Evolutionary conservation across 345 rosid genomes (phyloP).

Genomic region (Mallotus nudiflorus): DNA sequence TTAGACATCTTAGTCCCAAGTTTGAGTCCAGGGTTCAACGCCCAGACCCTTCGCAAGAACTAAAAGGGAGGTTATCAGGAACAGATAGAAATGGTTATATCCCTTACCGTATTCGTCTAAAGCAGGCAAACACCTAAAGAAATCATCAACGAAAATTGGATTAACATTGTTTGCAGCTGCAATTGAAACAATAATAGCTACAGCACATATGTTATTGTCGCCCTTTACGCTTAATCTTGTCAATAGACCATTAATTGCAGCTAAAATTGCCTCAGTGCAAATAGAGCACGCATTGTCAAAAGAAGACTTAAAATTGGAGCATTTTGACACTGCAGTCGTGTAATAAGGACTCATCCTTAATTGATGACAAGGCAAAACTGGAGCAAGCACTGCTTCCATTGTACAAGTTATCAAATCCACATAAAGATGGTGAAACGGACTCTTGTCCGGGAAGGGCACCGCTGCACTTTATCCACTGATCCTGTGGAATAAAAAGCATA

Average conservation of each 20-base stretch:
- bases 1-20: not conserved
- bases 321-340: conserved; percentile 14
- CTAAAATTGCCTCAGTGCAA: conserved; percentile 31
- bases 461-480: conserved; percentile 37
- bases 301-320: conserved; percentile 39
- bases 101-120: conserved; percentile 41
- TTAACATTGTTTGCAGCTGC: conserved; percentile 31
- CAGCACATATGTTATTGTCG: conserved; percentile 26
- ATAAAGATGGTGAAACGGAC: conserved; percentile 20
- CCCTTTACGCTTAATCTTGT: not conserved
- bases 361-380: conserved; percentile 18
- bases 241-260: conserved; percentile 4
- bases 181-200: conserved; percentile 41
- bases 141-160: conserved; percentile 25
- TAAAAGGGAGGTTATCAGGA: not conserved
- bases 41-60: too few species aligned
- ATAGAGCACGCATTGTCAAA: conserved; percentile 26
- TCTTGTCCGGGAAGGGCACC: conserved; percentile 21
- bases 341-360: conserved; percentile 15
- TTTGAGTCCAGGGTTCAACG: too few species aligned
- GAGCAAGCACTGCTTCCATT: conserved; percentile 34
- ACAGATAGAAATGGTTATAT: not conserved
- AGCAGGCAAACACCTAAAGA: conserved; percentile 46
- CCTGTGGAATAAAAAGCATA: conserved; percentile 33
- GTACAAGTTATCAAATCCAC: conserved; percentile 43